Base-by-base conservation (phyloP, 345 rosid species). In the Melastoma malabathricum region DNA sequence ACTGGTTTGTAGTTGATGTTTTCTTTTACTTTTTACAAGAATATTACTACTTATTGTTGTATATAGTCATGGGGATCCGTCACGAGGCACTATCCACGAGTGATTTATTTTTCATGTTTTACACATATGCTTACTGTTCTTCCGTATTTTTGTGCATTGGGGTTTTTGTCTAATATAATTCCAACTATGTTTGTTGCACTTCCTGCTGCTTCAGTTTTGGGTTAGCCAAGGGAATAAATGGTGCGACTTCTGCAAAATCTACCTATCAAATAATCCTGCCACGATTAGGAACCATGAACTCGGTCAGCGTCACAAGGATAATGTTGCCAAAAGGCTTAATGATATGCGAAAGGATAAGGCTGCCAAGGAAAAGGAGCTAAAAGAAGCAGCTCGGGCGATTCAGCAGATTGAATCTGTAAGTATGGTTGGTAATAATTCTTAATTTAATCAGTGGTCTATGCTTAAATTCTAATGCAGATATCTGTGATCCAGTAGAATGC, bases 221-320 rank as follows among this genome's bases (percentile, higher is more conserved):
- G 96, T 90, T 29, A 87, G 96, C 54, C 96, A 90, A 65, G 96
- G 96, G 15, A 90, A 90, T 50, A 84, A 90, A 73, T 90, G 94
- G 96, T 90, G 98, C 27, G 95, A 90, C 29, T 80, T 82, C 73
- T 90, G 98, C 81, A 90, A 90, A 70, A 80, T 90, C 45, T 90
- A 60, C 64, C 55, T 84, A 47, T 70, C 95, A 44, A 87, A 84
- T 63, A 84, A 87, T 51, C 85, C 83, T 48, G 65, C 87, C 13
- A 86, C 96, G 57, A 84, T 90, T 29, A 73, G 92, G 58, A 90
- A 90, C 75, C 98, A 90, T 71, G 98, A 90, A 51, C 92, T 90
- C 23, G 98, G 98, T 62, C 72, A 72, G 52, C 89, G 92, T 15
- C 96, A 84, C 50, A 67, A 68, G 51, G 96, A 90, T 14, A 69